A percentile compares a stretch with the other conserved stretches of the same genome.
Conservation (phyloP, 768 basidiomycete species). For the Leccinum boreale region DNA sequence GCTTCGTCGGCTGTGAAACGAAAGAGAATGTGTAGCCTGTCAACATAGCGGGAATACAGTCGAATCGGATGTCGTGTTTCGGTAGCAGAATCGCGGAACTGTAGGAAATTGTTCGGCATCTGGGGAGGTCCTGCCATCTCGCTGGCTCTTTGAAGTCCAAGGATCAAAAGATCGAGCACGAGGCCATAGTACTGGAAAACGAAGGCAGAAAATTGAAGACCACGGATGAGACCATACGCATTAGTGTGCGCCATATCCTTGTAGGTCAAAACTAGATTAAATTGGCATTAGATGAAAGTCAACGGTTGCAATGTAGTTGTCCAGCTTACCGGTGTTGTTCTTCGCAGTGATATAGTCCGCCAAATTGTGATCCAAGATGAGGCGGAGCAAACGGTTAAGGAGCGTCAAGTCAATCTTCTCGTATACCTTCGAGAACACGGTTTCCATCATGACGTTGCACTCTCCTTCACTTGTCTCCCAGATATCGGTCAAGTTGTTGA, state of each 20-base stretch:
- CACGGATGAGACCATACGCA: slow-evolving; percentile 94
- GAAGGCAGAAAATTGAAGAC: slow-evolving; percentile 97
- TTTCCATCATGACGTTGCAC: slow-evolving; percentile 99
- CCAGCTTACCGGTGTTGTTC: slow-evolving; percentile 77
- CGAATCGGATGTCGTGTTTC: slow-evolving; percentile 98
- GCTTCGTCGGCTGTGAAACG: slow-evolving; percentile 97
- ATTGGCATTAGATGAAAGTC: slow-evolving; percentile 9
- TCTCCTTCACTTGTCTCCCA: slow-evolving; percentile 99
- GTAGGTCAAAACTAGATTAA: slow-evolving; percentile 66
- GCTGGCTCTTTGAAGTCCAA: slow-evolving; percentile 96
- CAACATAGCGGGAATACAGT: slow-evolving; percentile 95
- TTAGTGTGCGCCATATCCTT: slow-evolving; percentile 99
- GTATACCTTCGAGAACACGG: slow-evolving; percentile 94
- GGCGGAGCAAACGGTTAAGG: slow-evolving; percentile 90
- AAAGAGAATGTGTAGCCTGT: slow-evolving; percentile 93
- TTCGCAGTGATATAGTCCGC: slow-evolving; percentile 99
- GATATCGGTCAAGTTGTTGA: slow-evolving; percentile 96
- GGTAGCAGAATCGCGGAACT: slow-evolving; percentile 91
- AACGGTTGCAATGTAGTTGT: not conserved
- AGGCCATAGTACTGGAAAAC: slow-evolving; percentile 99
- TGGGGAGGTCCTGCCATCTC: slow-evolving; percentile 99
- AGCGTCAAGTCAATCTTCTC: slow-evolving; percentile 98
- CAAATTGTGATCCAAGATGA: slow-evolving; percentile 97
- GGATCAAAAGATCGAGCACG: slow-evolving; percentile 90
- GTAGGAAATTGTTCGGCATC: slow-evolving; percentile 97